phyloP scores from a whole-genome alignment of 2,329 filamentous ascomycete species.

The Calonectria pauciramosa region DNA sequence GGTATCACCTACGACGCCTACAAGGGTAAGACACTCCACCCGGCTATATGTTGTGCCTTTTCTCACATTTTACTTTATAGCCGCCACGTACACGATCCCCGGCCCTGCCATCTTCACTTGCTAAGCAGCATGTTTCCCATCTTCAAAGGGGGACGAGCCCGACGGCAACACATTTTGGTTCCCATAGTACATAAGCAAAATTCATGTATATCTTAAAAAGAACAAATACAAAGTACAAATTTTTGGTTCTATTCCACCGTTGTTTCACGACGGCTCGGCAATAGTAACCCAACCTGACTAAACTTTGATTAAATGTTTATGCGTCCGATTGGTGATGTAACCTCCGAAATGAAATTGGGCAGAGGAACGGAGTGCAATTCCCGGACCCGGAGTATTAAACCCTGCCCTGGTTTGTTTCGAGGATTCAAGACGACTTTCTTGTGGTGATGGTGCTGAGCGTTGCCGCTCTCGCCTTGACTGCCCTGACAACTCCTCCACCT shows the following conservation, averaged over 20 bases:
- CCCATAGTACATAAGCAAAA: constrained; percentile 23
- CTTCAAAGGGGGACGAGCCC: not conserved
- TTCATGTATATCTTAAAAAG: constrained; percentile 24
- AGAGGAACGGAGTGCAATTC: not conserved
- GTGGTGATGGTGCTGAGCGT: constrained; percentile 34
- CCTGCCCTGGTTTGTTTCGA: no score
- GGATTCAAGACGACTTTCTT: constrained; percentile 19
- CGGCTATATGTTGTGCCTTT: not conserved
- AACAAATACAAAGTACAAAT: constrained; percentile 11
- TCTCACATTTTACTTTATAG: constrained; percentile 30
- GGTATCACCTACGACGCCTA: constrained; percentile 68
- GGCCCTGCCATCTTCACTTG: constrained; percentile 64
- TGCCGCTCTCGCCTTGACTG: constrained; percentile 34
- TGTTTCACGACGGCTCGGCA: not conserved
- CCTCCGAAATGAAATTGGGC: not conserved
- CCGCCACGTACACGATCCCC: constrained; percentile 59
- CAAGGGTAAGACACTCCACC: constrained; percentile 51
- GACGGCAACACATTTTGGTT: constrained; percentile 23
- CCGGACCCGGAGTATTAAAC: no score
- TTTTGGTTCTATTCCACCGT: not conserved
- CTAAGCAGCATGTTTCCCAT: constrained; percentile 40
- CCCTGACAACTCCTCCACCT: constrained; percentile 34
- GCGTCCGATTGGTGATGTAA: not conserved
- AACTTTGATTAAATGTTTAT: not conserved
- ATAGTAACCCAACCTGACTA: not conserved